These are phyloP conservation scores for Entomortierella chlamydospora DNA, from an alignment of 192 early-diverging fungal species.

Conservation along the genomic window DNA sequence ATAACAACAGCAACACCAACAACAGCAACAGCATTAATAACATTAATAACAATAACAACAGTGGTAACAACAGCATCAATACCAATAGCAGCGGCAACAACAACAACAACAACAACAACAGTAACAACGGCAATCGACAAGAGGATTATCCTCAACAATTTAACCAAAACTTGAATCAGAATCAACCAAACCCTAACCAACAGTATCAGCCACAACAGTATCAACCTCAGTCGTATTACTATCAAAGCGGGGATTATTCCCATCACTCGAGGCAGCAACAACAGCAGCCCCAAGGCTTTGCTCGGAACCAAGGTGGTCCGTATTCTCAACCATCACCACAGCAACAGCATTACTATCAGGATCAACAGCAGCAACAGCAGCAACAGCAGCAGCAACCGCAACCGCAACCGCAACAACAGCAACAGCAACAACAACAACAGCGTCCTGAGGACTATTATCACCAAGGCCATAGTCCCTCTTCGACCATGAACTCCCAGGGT, in stretches of 20 bases:
- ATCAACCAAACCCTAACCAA: not conserved
- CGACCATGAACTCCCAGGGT: not conserved
- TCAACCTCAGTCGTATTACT: not conserved
- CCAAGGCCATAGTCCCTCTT: not conserved
- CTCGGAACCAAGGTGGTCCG: not conserved
- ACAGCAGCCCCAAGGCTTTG: conserved; percentile 10
- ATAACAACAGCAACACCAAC: conserved; percentile 22
- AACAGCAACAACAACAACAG: conserved; percentile 8
- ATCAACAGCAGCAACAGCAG: conserved; percentile 15
- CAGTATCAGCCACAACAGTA: conserved; percentile 16
- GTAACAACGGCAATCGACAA: not conserved
- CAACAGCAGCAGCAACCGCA: conserved; percentile 10
- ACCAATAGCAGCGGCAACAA: conserved; percentile 1
- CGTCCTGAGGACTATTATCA: conserved; percentile 11
- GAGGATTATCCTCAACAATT: not conserved
- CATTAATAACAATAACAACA: conserved; percentile 9
- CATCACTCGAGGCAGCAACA: not conserved
- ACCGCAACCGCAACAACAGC: conserved; percentile 20
- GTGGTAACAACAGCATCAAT: conserved; percentile 11
- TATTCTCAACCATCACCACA: not conserved
- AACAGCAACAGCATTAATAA: conserved; percentile 26
- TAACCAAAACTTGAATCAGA: not conserved
- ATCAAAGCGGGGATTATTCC: conserved; percentile 1
- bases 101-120: conserved; percentile 7
- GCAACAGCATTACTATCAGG: not conserved